A percentile compares a stretch with the other conserved stretches of the same genome.
These are phyloP conservation scores for Geotrichum cucujoidarum DNA, from an alignment of 1,139 yeast genomes.

Conservation along the genomic window DNA sequence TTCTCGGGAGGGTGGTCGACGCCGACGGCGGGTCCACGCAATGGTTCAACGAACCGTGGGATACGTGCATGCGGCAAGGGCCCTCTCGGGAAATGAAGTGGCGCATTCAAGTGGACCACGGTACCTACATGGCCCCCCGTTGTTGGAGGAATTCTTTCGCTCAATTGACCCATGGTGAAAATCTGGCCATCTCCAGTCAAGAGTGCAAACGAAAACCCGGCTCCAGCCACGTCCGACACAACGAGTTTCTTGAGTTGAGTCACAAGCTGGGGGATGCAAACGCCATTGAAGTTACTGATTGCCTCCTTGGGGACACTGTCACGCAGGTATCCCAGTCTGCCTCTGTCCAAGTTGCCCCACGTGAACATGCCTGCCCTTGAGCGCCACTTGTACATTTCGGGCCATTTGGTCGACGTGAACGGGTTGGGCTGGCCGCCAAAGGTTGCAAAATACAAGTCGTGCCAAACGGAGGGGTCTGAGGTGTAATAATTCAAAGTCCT, in stretches of 20 bases:
- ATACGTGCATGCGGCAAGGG: not conserved
- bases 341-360: conserved; percentile 57
- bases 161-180: conserved; percentile 29
- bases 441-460: conserved; percentile 27
- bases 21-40: too few species aligned
- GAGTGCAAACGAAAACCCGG: conserved; percentile 65
- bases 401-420: conserved; percentile 43
- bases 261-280: conserved; percentile 27
- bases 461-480: conserved; percentile 32
- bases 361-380: conserved; percentile 47
- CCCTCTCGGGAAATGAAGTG: not conserved
- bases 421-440: conserved; percentile 30
- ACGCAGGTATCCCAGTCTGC: conserved; percentile 52
- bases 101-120: conserved; percentile 12
- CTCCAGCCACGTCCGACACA: conserved; percentile 55
- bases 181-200: conserved; percentile 34
- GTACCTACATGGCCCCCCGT: not conserved
- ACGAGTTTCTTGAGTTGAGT: conserved; percentile 36
- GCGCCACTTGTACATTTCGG: conserved; percentile 45
- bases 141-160: too few species aligned
- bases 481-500: conserved; percentile 22
- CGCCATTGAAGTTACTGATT: conserved; percentile 9
- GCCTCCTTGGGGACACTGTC: conserved; percentile 18
- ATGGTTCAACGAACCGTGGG: too few species aligned
- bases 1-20: too few species aligned